Evolutionary conservation across 768 basidiomycete species (phyloP).

Genomic region (Rhizopogon sp.): DNA sequence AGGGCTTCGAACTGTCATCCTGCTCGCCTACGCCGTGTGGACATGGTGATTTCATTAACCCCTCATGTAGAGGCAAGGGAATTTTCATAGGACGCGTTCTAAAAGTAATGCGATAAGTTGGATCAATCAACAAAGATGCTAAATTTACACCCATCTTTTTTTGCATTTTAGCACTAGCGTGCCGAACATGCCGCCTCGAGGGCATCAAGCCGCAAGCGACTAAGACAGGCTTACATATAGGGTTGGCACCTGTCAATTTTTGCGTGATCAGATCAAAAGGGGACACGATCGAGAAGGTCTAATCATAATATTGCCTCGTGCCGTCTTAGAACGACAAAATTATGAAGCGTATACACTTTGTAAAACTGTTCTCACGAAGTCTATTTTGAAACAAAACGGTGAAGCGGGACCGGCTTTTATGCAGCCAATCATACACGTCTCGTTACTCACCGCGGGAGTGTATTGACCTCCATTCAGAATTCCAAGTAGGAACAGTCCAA

Average conservation of each 20-base stretch:
- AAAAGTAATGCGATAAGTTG: not conserved
- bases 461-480: not conserved
- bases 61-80: not conserved
- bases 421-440: conserved; percentile 5
- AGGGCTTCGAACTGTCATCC: not conserved
- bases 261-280: not conserved
- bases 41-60: not conserved
- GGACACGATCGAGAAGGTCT: not conserved
- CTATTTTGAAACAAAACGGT: not conserved
- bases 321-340: not conserved
- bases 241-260: not conserved
- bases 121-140: not conserved
- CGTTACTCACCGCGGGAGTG: conserved; percentile 8
- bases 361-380: not conserved
- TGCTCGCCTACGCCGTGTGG: not conserved
- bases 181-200: not conserved
- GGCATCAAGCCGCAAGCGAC: not conserved
- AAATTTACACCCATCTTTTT: not conserved
- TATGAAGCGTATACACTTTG: not conserved
- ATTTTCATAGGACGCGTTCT: not conserved
- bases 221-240: not conserved
- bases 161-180: not conserved
- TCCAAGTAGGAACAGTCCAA: not conserved
- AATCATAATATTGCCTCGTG: too few species aligned
- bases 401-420: not conserved